A percentile compares a stretch with the other conserved stretches of the same genome.
Conservation (phyloP, 257 asterid species). For the Oldenlandia corymbosa region DNA sequence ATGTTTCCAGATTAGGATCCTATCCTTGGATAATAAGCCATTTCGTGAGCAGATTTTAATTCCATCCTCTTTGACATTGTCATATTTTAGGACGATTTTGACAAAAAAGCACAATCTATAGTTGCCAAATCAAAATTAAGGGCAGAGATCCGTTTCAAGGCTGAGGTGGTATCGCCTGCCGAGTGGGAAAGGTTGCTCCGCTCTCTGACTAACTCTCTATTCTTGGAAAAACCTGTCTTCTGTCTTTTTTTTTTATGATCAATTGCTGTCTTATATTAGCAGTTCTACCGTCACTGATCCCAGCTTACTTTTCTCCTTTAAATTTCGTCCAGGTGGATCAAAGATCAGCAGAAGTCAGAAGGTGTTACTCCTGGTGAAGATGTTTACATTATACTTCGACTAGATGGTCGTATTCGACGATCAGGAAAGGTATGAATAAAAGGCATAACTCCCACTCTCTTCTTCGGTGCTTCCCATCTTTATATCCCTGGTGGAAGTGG, state of each 20-base stretch:
- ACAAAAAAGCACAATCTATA: slow-evolving; percentile 60
- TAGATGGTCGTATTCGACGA: slow-evolving; percentile 93
- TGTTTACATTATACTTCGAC: slow-evolving; percentile 87
- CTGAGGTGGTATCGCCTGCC: slow-evolving; percentile 70
- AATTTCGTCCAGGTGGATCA: slow-evolving; percentile 69
- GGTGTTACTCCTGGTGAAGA: slow-evolving; percentile 91
- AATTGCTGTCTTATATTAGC: too few species aligned
- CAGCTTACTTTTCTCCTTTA: neutral
- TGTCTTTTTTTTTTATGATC: too few species aligned
- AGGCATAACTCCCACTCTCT: too few species aligned
- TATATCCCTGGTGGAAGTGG: neutral
- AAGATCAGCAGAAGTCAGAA: slow-evolving; percentile 83
- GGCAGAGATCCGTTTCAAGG: slow-evolving; percentile 93
- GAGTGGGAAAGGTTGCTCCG: slow-evolving; percentile 90
- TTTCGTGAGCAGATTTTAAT: neutral
- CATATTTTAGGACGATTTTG: slow-evolving; percentile 76
- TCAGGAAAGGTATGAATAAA: slow-evolving; percentile 95
- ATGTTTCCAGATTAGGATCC: neutral
- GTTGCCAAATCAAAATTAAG: slow-evolving; percentile 79
- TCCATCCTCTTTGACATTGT: slow-evolving; percentile 13
- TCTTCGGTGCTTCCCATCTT: neutral
- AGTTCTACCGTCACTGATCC: slow-evolving; percentile 2
- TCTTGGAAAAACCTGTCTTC: neutral
- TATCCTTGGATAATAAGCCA: neutral
- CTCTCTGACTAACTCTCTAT: neutral